A percentile compares a stretch with the other conserved stretches of the same genome.
These are phyloP conservation scores for Sarocladium brachiariae DNA, from an alignment of 2,329 filamentous ascomycete species.

Conservation along the genomic window DNA sequence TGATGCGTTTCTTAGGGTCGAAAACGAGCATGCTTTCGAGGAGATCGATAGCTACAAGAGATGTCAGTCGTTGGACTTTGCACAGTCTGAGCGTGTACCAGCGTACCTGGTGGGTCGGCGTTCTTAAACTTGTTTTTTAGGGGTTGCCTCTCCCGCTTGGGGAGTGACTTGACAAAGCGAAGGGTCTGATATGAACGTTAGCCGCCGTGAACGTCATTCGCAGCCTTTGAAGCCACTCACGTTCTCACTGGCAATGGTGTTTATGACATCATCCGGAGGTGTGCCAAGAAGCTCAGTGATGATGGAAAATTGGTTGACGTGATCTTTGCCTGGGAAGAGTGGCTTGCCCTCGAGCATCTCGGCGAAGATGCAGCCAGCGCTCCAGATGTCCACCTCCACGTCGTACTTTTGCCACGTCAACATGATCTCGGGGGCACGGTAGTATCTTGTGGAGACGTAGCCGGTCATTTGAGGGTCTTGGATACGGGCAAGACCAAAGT, in stretches of 20 bases:
- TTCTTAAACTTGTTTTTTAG: conserved; percentile 89
- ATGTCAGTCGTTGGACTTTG: background rate
- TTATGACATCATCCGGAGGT: conserved; percentile 95
- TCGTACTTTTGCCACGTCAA: conserved; percentile 99
- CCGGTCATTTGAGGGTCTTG: conserved; percentile 99
- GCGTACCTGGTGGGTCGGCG: conserved; percentile 74
- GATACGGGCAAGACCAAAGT: conserved; percentile 94
- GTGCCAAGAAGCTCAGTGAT: conserved; percentile 96
- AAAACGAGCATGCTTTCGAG: conserved; percentile 97
- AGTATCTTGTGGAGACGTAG: conserved; percentile 97
- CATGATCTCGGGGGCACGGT: conserved; percentile 98
- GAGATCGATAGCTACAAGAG: conserved; percentile 71
- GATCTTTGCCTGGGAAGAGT: conserved; percentile 96
- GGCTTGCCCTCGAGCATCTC: conserved; percentile 99
- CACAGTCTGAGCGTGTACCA: background rate
- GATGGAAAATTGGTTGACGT: conserved; percentile 99
- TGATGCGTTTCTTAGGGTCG: conserved; percentile 92
- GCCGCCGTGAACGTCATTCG: background rate
- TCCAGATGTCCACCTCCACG: conserved; percentile 98
- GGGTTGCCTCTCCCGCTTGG: conserved; percentile 86
- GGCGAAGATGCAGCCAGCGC: conserved; percentile 96
- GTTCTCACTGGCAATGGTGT: conserved; percentile 97
- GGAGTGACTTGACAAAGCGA: conserved; percentile 93
- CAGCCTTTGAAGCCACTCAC: conserved; percentile 40
- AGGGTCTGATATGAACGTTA: conserved; percentile 57